Percentiles rank a stretch among this genome's conserved stretches.
Conservation (phyloP, 2,329 filamentous ascomycete genomes). For the Neocucurbitaria cava region DNA sequence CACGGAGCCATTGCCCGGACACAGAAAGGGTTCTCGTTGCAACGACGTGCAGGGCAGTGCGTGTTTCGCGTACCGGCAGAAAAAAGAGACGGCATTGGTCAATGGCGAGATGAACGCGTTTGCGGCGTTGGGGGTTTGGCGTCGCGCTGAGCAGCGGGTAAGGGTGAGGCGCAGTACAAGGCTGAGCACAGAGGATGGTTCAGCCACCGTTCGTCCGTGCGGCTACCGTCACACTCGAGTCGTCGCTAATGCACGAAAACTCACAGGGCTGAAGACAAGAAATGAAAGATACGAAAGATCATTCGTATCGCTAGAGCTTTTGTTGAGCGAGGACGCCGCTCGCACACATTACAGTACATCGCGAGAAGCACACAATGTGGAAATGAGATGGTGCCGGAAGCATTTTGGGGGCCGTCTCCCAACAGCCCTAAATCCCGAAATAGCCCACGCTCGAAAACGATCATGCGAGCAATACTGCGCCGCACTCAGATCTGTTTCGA, state of each 20-base stretch:
- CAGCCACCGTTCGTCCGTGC: slow-evolving; percentile 13
- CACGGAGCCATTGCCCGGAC: not conserved
- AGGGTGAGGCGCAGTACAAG: slow-evolving; percentile 21
- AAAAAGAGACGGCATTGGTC: slow-evolving; percentile 31
- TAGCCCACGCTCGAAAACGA: slow-evolving; percentile 11
- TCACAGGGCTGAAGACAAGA: slow-evolving; percentile 8
- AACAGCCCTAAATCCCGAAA: slow-evolving; percentile 25
- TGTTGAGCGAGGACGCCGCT: not conserved
- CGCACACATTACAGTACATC: slow-evolving; percentile 2
- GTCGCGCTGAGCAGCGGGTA: slow-evolving; percentile 10
- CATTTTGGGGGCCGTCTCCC: slow-evolving; percentile 11
- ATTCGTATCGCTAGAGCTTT: not conserved
- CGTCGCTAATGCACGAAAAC: not conserved
- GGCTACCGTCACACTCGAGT: not conserved
- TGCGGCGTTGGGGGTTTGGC: slow-evolving; percentile 13
- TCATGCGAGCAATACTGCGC: slow-evolving; percentile 21
- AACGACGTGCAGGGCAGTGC: slow-evolving; percentile 30
- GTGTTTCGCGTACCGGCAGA: slow-evolving; percentile 33
- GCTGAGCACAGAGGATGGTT: slow-evolving; percentile 15
- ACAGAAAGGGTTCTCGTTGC: slow-evolving; percentile 5
- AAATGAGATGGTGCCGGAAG: not conserved
- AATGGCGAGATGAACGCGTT: slow-evolving; percentile 6
- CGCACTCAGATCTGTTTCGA: slow-evolving; percentile 21
- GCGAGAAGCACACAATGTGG: slow-evolving; percentile 4
- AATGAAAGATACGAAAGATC: slow-evolving; percentile 11